phyloP scores from a whole-genome alignment of 805 yeast genomes.

The Saccharomycopsis olivae region DNA sequence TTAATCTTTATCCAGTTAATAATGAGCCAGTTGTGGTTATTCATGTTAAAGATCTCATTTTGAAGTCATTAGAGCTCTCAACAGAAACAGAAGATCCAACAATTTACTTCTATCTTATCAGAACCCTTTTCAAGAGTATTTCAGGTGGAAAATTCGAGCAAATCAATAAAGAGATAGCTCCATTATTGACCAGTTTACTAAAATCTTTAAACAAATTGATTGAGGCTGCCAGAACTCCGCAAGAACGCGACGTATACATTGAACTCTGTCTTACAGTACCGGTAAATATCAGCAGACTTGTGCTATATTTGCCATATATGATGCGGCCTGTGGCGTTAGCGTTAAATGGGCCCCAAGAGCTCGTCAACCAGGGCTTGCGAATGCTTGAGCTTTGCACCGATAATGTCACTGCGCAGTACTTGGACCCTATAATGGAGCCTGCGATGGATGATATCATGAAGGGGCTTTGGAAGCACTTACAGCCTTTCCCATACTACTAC shows the following conservation, averaged over 20 bases:
- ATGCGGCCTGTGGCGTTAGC: constrained; percentile 91
- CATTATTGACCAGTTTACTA: constrained; percentile 72
- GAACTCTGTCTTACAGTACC: constrained; percentile 95
- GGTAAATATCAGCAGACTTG: constrained; percentile 81
- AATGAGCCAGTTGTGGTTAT: constrained; percentile 85
- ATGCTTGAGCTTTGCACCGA: constrained; percentile 94
- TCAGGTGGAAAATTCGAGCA: constrained; percentile 82
- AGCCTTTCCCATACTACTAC: constrained; percentile 89
- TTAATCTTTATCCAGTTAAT: constrained; percentile 52
- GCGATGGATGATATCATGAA: constrained; percentile 89
- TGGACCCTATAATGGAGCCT: constrained; percentile 95
- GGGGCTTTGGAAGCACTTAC: constrained; percentile 81
- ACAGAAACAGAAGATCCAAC: constrained; percentile 85
- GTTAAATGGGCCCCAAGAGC: constrained; percentile 77
- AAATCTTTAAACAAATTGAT: constrained; percentile 80
- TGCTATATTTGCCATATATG: constrained; percentile 79
- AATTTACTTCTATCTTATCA: constrained; percentile 75
- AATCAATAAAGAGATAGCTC: constrained; percentile 78
- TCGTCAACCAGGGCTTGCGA: constrained; percentile 86
- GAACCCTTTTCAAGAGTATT: constrained; percentile 85
- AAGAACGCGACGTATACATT: constrained; percentile 87
- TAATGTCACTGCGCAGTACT: constrained; percentile 88
- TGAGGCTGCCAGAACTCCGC: constrained; percentile 72
- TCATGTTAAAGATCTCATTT: constrained; percentile 71
- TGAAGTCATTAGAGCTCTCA: constrained; percentile 67